These are phyloP conservation scores for Fusarium pseudonygamai DNA, from an alignment of 2,329 filamentous ascomycete species.

Conservation along the genomic window DNA sequence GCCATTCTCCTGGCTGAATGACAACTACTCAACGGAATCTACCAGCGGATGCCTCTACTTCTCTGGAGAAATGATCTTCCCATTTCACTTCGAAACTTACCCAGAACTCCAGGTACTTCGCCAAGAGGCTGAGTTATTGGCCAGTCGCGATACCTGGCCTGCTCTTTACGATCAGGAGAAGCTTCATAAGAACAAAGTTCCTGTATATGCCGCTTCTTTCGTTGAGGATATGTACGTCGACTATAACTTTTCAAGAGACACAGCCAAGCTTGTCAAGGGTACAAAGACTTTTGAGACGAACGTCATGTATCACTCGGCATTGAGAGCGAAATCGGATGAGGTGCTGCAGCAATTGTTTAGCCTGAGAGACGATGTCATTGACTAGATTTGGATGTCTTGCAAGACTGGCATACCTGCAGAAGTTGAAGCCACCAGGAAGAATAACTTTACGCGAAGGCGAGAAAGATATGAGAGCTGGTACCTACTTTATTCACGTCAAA, in stretches of 20 bases:
- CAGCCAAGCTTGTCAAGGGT: constrained; percentile 77
- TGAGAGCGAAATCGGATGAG: constrained; percentile 78
- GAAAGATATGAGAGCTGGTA: constrained; percentile 3
- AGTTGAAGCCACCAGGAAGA: background rate
- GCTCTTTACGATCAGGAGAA: constrained; percentile 78
- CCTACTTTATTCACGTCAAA: background rate
- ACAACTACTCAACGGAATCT: constrained; percentile 35
- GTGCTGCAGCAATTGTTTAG: constrained; percentile 80
- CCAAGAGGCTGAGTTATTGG: constrained; percentile 76
- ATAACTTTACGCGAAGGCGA: background rate
- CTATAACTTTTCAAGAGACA: constrained; percentile 75
- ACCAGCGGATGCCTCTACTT: constrained; percentile 72
- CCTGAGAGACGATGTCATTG: constrained; percentile 74
- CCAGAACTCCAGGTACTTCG: constrained; percentile 76
- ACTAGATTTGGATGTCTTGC: constrained; percentile 50
- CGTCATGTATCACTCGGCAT: constrained; percentile 84
- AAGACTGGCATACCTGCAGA: background rate
- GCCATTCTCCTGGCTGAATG: constrained; percentile 62
- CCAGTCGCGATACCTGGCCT: constrained; percentile 75
- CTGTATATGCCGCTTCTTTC: constrained; percentile 85
- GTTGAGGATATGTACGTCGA: constrained; percentile 95
- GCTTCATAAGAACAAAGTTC: constrained; percentile 80
- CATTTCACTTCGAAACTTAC: constrained; percentile 84
- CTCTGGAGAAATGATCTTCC: constrained; percentile 92
- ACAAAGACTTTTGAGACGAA: constrained; percentile 89